Evolutionary conservation across 768 basidiomycete genomes (phyloP), one percentile per base, ranked within the genome.

Genomic region (Tricholoma terreum): DNA sequence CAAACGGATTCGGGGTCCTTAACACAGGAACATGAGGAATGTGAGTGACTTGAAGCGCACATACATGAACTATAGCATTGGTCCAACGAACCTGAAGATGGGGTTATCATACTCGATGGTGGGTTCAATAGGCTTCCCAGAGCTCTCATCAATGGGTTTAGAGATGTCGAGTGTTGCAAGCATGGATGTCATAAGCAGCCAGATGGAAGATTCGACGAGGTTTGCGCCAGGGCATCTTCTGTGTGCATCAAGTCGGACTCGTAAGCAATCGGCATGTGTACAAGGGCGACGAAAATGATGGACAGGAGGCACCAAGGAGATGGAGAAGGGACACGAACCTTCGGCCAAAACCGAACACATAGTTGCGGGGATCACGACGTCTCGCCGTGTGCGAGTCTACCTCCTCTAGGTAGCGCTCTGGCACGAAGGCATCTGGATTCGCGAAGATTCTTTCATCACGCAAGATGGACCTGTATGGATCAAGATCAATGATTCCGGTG

Each of bases 141-240:
- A 63, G 30, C 15, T n/a, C 34, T 78, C 78, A 50, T 85, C 84
- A 19, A 75, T 65, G 15, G 80, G 71, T 67, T 80, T 84, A 36
- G 68, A 62, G 9, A 88, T 78, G 56, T 86, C 77, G 38, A 87
- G 66, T 46, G 83, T 83, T 1, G 85, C 82, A 9, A 88, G 70
- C 68, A 85, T 80, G 12, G 75, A 73, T 2, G 79, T 77, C 15
- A 84, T 72, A 14, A 84, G 70, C 21, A 87, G 66, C 84, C 87
- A 89, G 35, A 79, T 70, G 1, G 84, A 84, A 3, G 80, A 78
- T 58, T 89, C 87, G 56, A 83, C 82, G 30, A 89, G 77, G 65
- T 86, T 71, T 36, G 69, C 63, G 14, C 88, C 88, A 0, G 88
- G 88, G 66, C 87, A 89, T 34, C 78, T 79, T 53, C 85, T 84